Base-by-base conservation (phyloP, 179 eudicot species). In the Camellia oleifera region DNA sequence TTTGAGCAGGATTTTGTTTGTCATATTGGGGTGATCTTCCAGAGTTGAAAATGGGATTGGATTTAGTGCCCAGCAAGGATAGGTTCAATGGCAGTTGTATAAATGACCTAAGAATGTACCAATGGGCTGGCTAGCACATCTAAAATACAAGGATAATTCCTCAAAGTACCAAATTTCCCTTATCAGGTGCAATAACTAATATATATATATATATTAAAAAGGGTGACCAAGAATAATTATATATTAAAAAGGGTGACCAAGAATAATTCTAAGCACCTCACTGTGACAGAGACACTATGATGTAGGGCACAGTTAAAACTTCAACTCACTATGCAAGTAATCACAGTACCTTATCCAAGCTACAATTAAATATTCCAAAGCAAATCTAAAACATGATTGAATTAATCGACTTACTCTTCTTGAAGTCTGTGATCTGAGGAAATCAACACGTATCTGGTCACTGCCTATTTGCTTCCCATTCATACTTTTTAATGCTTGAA, bases 391-490 rank as follows among this genome's bases (percentile, higher is more conserved):
- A 20, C 20, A 2, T 63, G 72, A 9, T 75, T 18, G 68, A 74
- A 20, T 57, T 32, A 52, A 54, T 74, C 20, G 23, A 88, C 97
- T 87, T 86, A 93, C 98, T 89, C 89, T 93, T 86, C 82, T 91
- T 18, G 84, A 64, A 77, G 94, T 84, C 40, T 92, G 93, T 44
- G 99, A 94, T 79, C 98, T 86, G 54, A 93, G 91, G 81, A 83
- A 97, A 87, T 97, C 98, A 77, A 97, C 99, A 79, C 97, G 95
- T 81, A 97, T 79, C 78, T 82, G 84, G 67, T 84, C 87, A 83
- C 90, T 94, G 58, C 92, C 92, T 72, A 93, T 82, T 84, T 80
- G 86, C 86, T 88, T 81, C 72, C 97, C 97, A 78, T 94, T 91
- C 91, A 94, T 77, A 69, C 72, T 89, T 80, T 92, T 89, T 72